Conservation (phyloP, 352 stramenopile species). For the Thraustochytrium striatum region DNA sequence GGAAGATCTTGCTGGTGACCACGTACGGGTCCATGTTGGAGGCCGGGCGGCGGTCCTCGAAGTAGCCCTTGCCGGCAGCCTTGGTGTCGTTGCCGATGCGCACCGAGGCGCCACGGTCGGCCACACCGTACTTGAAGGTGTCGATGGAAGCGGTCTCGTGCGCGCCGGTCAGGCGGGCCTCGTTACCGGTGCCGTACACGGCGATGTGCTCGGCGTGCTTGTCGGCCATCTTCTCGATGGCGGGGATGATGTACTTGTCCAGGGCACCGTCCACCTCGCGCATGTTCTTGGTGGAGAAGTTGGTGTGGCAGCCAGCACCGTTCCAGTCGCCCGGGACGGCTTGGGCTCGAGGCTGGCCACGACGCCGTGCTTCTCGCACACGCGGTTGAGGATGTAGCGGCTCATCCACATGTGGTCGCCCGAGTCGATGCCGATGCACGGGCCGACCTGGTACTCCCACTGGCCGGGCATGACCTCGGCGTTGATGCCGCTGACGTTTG, state of each 20-base stretch:
- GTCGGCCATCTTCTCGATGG: constrained; percentile 75
- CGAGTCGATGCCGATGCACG: constrained; percentile 89
- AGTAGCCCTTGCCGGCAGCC: constrained; percentile 82
- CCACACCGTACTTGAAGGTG: constrained; percentile 91
- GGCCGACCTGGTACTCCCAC: constrained; percentile 96
- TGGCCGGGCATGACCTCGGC: constrained; percentile 95
- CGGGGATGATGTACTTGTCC: constrained; percentile 65
- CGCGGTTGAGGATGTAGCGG: constrained; percentile 91
- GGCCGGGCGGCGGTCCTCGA: constrained; percentile 65
- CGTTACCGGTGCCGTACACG: constrained; percentile 91
- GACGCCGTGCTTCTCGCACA: constrained; percentile 94
- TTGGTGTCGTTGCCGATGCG: constrained; percentile 82
- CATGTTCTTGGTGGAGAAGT: constrained; percentile 94
- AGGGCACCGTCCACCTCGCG: constrained; percentile 72
- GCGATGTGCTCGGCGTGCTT: constrained; percentile 92
- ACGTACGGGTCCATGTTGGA: constrained; percentile 84
- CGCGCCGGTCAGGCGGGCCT: constrained; percentile 87
- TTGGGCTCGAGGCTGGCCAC: constrained; percentile 95
- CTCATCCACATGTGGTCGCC: constrained; percentile 94
- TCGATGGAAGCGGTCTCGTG: constrained; percentile 93
- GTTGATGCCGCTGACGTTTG: constrained; percentile 92
- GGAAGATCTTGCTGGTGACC: constrained; percentile 62
- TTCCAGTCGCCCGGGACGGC: constrained; percentile 96
- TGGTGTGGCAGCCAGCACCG: constrained; percentile 89
- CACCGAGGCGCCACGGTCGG: constrained; percentile 88